Evolutionary conservation across 1,284 basidiomycete species (phyloP).

Genomic region (Bondarzewia mesenterica): DNA sequence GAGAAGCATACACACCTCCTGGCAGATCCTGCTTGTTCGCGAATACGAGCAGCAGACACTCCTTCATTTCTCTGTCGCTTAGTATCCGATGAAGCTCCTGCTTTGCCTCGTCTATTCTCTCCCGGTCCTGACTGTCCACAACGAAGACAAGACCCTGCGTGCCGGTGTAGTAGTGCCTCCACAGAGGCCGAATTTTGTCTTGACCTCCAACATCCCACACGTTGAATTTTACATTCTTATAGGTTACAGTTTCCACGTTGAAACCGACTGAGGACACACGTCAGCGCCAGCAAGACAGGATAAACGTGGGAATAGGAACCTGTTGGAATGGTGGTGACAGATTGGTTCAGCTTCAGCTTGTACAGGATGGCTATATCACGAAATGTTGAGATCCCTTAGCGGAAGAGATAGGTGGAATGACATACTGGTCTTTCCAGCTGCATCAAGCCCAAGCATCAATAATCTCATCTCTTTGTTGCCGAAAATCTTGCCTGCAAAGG

Average conservation of each 20-base stretch:
- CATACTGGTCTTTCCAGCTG: slow-evolving; percentile 91
- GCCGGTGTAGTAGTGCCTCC: slow-evolving; percentile 98
- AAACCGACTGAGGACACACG: slow-evolving; percentile 64
- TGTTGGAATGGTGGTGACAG: slow-evolving; percentile 97
- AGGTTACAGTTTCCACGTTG: slow-evolving; percentile 99
- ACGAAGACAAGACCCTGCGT: slow-evolving; percentile 99
- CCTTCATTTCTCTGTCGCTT: slow-evolving; percentile 97
- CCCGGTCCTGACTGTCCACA: slow-evolving; percentile 85
- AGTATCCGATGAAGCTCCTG: slow-evolving; percentile 96
- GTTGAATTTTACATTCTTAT: slow-evolving; percentile 99
- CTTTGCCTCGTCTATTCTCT: slow-evolving; percentile 94
- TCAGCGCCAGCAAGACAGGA: slow-evolving; percentile 10
- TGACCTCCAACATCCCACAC: slow-evolving; percentile 99
- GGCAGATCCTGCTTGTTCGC: slow-evolving; percentile 99
- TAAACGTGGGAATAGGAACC: slow-evolving; percentile 41
- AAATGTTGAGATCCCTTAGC: slow-evolving; percentile 5
- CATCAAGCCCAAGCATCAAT: slow-evolving; percentile 89
- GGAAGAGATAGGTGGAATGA: not conserved
- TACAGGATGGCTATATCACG: slow-evolving; percentile 82
- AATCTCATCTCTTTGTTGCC: slow-evolving; percentile 99
- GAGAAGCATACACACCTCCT: slow-evolving; percentile 56
- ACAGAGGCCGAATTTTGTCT: slow-evolving; percentile 96
- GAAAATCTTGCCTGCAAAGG: slow-evolving; percentile 75
- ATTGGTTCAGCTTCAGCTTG: slow-evolving; percentile 98
- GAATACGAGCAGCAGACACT: slow-evolving; percentile 94